A percentile compares a stretch with the other conserved stretches of the same genome.
Conservation (phyloP, 73 alveolate species). For the Paramecium primaurelia region DNA sequence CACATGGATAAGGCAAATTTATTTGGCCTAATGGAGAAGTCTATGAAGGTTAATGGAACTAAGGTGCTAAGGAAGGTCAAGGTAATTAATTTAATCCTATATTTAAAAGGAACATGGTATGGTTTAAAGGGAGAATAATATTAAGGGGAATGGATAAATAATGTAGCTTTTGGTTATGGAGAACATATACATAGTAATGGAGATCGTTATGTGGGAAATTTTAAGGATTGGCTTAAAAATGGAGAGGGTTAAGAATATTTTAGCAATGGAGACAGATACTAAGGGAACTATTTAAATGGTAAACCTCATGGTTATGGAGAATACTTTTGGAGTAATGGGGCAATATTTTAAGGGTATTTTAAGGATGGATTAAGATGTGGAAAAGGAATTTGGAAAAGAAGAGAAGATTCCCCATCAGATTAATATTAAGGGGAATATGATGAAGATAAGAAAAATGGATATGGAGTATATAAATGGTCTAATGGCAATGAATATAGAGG, state of each 20-base stretch:
- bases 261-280: constrained; percentile 75
- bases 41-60: constrained; percentile 73
- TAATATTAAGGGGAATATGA: constrained; percentile 59
- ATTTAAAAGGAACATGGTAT: constrained; percentile 46
- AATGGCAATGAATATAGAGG: constrained; percentile 52
- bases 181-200: constrained; percentile 86
- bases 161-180: constrained; percentile 91
- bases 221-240: constrained; percentile 55
- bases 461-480: constrained; percentile 59
- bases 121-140: constrained; percentile 73
- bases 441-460: constrained; percentile 54
- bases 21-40: constrained; percentile 79
- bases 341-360: constrained; percentile 52
- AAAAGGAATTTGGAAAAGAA: constrained; percentile 56
- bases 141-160: constrained; percentile 83
- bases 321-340: constrained; percentile 52
- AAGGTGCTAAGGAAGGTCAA: constrained; percentile 67
- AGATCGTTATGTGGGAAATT: constrained; percentile 88
- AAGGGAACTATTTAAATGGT: constrained; percentile 79
- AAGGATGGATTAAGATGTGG: constrained; percentile 48
- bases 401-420: not conserved
- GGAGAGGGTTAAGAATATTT: constrained; percentile 69
- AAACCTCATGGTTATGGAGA: constrained; percentile 87
- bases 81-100: not conserved
- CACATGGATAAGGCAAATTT: constrained; percentile 85